Conservation (phyloP, 2,329 filamentous ascomycete genomes). For the Berkeleyomyces basicola region DNA sequence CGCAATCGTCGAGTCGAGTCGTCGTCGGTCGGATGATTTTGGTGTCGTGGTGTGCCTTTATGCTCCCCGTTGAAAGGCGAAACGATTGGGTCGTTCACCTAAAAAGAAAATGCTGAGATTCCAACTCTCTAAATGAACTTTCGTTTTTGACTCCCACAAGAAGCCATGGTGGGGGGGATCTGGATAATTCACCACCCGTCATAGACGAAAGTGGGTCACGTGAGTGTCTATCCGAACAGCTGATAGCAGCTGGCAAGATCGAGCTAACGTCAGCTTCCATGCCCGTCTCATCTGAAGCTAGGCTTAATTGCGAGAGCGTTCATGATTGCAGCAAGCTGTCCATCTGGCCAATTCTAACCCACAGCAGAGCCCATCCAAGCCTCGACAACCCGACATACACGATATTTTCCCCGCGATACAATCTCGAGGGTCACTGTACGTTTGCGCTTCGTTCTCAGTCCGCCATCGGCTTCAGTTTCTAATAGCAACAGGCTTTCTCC, state of each 20-base stretch:
- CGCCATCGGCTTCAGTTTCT: background rate
- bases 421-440: background rate
- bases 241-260: background rate
- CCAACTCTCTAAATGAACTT: background rate
- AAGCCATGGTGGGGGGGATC: slow-evolving; percentile 12
- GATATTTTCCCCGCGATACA: background rate
- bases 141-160: slow-evolving; percentile 8
- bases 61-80: background rate
- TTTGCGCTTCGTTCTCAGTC: background rate
- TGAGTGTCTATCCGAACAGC: background rate
- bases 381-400: background rate
- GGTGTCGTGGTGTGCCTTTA: slow-evolving; percentile 1
- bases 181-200: slow-evolving; percentile 7
- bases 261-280: slow-evolving; percentile 8
- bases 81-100: slow-evolving; percentile 5
- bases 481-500: background rate
- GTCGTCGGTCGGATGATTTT: background rate
- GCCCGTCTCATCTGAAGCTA: background rate
- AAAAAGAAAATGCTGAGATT: slow-evolving; percentile 2
- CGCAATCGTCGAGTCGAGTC: slow-evolving; percentile 12
- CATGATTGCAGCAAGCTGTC: slow-evolving; percentile 13
- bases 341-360: slow-evolving; percentile 12
- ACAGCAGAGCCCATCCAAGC: background rate
- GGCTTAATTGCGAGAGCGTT: slow-evolving; percentile 8
- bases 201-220: slow-evolving; percentile 8